Percentiles rank a stretch among this genome's conserved stretches.
These are phyloP conservation scores for Gastroboletus turbinatus DNA, from an alignment of 1,284 basidiomycete genomes.

Conservation along the genomic window DNA sequence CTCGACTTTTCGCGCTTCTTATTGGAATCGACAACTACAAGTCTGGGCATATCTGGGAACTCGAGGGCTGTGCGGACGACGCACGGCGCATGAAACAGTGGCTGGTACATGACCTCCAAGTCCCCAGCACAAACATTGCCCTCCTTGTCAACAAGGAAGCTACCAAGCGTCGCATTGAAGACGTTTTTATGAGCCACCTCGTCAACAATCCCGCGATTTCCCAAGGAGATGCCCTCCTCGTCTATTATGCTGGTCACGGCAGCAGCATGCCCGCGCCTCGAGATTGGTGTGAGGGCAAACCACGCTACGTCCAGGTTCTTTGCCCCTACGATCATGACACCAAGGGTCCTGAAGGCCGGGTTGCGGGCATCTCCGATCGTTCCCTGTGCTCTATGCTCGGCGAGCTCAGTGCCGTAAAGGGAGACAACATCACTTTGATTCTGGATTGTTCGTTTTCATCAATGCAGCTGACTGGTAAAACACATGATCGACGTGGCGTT, in stretches of 20 bases:
- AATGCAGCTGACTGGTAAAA: slow-evolving; percentile 36
- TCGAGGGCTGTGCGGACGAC: slow-evolving; percentile 61
- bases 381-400: slow-evolving; percentile 57
- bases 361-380: slow-evolving; percentile 64
- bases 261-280: slow-evolving; percentile 52
- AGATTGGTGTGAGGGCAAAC: slow-evolving; percentile 50
- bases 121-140: slow-evolving; percentile 58
- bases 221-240: slow-evolving; percentile 57
- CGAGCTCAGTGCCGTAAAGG: slow-evolving; percentile 55
- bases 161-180: slow-evolving; percentile 58
- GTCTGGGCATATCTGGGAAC: slow-evolving; percentile 61
- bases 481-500: slow-evolving; percentile 44
- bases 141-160: slow-evolving; percentile 56
- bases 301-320: slow-evolving; percentile 52
- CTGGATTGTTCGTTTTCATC: slow-evolving; percentile 64
- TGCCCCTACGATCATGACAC: slow-evolving; percentile 64
- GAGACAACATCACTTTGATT: slow-evolving; percentile 65
- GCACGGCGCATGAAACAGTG: slow-evolving; percentile 55
- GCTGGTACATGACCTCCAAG: slow-evolving; percentile 52
- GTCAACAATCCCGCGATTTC: slow-evolving; percentile 58
- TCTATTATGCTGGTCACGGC: slow-evolving; percentile 72
- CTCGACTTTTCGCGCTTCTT: slow-evolving; percentile 58
- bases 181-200: slow-evolving; percentile 56
- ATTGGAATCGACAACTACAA: slow-evolving; percentile 66
- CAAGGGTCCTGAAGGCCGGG: slow-evolving; percentile 43